These are phyloP conservation scores for Thielaviopsis populi DNA, from an alignment of 2,329 filamentous ascomycete species.

Conservation along the genomic window DNA sequence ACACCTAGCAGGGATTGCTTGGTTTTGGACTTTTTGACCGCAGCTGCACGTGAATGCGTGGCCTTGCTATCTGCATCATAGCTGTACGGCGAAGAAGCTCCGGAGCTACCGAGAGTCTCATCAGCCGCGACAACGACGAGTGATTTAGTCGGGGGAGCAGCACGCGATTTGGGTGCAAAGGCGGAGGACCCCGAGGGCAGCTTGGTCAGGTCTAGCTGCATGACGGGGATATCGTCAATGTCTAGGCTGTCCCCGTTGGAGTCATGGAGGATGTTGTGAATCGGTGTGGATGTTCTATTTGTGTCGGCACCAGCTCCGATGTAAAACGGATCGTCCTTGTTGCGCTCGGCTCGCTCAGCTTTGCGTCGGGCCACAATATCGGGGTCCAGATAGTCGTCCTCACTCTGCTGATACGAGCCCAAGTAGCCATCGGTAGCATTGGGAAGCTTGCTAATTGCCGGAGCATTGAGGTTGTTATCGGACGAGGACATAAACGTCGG, in stretches of 20 bases:
- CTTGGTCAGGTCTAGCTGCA: constrained; percentile 68
- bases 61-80: constrained; percentile 40
- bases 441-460: constrained; percentile 39
- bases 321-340: constrained; percentile 92
- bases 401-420: constrained; percentile 42
- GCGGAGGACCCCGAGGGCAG: constrained; percentile 23
- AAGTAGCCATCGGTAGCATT: constrained; percentile 30
- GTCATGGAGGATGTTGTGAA: constrained; percentile 59
- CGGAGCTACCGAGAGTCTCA: constrained; percentile 49
- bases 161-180: constrained; percentile 30
- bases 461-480: constrained; percentile 28
- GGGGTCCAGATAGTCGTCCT: constrained; percentile 54
- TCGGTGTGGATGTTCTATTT: constrained; percentile 54
- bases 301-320: constrained; percentile 42
- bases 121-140: constrained; percentile 56
- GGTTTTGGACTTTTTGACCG: constrained; percentile 32
- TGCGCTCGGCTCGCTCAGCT: constrained; percentile 63
- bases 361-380: constrained; percentile 61
- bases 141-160: constrained; percentile 23
- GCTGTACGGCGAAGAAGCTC: constrained; percentile 32
- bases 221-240: constrained; percentile 89
- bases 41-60: constrained; percentile 22
- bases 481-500: constrained; percentile 35
- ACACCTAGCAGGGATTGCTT: constrained; percentile 56
- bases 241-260: constrained; percentile 69